A percentile compares a stretch with the other conserved stretches of the same genome.
Conservation (phyloP, 2,329 filamentous ascomycete genomes). For the Calonectria pteridis region DNA sequence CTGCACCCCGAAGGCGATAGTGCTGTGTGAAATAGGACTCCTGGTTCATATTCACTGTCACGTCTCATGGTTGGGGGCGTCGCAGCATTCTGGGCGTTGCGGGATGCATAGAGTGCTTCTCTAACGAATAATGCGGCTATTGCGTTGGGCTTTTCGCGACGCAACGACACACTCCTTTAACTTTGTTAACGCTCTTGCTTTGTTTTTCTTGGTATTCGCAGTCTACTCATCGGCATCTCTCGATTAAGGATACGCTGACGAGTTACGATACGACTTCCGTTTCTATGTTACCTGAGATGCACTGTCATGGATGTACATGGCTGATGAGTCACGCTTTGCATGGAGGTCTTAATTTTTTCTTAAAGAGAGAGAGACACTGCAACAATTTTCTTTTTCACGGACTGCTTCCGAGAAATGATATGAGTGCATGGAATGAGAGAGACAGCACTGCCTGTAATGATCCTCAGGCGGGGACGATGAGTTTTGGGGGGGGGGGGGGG, state of each 20-base stretch:
- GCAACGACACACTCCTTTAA: constrained; percentile 36
- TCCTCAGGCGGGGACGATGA: constrained; percentile 51
- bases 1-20: constrained; percentile 56
- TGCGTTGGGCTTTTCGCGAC: constrained; percentile 15
- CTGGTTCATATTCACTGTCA: constrained; percentile 16
- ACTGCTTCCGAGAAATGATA: constrained; percentile 46
- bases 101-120: constrained; percentile 11
- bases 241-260: constrained; percentile 50
- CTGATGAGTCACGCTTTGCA: constrained; percentile 61
- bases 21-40: constrained; percentile 14
- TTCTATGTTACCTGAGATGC: constrained; percentile 51
- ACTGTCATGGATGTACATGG: constrained; percentile 56
- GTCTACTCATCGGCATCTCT: constrained; percentile 46
- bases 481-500: constrained; percentile 35
- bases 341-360: constrained; percentile 51
- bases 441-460: constrained; percentile 54
- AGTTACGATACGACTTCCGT: constrained; percentile 52
- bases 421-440: constrained; percentile 46
- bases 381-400: constrained; percentile 41
- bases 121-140: constrained; percentile 25
- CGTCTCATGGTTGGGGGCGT: constrained; percentile 7
- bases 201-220: constrained; percentile 46
- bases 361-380: constrained; percentile 36
- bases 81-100: constrained; percentile 20
- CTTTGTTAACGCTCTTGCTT: constrained; percentile 36